Conservation (phyloP, 345 rosid genomes). For the Erucastrum elatum region DNA sequence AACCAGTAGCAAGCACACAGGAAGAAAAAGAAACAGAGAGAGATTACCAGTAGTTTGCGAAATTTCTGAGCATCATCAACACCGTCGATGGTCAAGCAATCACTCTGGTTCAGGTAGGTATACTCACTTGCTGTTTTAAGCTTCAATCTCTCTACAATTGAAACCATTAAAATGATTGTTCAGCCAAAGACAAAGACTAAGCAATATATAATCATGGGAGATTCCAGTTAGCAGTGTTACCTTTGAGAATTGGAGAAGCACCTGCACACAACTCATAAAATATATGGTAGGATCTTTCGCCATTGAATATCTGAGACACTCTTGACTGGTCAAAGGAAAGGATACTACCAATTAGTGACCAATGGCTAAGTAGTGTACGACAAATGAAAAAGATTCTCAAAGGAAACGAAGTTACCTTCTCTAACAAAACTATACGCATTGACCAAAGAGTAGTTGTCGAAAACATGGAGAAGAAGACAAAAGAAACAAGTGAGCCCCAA, state of each 20-base stretch:
- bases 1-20: not conserved
- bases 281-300: slow-evolving; percentile 91
- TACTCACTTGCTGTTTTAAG: slow-evolving; percentile 77
- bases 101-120: slow-evolving; percentile 86
- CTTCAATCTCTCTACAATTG: slow-evolving; percentile 67
- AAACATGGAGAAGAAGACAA: slow-evolving; percentile 27
- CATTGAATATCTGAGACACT: slow-evolving; percentile 79
- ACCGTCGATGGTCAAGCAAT: slow-evolving; percentile 68
- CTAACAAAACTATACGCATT: slow-evolving; percentile 65
- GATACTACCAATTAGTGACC: slow-evolving; percentile 43
- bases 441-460: slow-evolving; percentile 13
- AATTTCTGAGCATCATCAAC: slow-evolving; percentile 77
- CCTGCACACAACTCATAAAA: slow-evolving; percentile 96
- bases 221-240: slow-evolving; percentile 43
- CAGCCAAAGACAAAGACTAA: not conserved
- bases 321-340: slow-evolving; percentile 69
- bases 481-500: slow-evolving; percentile 27
- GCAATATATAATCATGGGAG: not conserved
- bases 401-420: slow-evolving; percentile 66
- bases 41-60: slow-evolving; percentile 67
- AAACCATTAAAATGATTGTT: slow-evolving; percentile 11
- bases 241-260: slow-evolving; percentile 80
- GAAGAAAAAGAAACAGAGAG: not conserved
- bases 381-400: slow-evolving; percentile 23
- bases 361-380: slow-evolving; percentile 16